phyloP scores from a whole-genome alignment of 495 filamentous ascomycete genomes.

The Xylaria scruposa region DNA sequence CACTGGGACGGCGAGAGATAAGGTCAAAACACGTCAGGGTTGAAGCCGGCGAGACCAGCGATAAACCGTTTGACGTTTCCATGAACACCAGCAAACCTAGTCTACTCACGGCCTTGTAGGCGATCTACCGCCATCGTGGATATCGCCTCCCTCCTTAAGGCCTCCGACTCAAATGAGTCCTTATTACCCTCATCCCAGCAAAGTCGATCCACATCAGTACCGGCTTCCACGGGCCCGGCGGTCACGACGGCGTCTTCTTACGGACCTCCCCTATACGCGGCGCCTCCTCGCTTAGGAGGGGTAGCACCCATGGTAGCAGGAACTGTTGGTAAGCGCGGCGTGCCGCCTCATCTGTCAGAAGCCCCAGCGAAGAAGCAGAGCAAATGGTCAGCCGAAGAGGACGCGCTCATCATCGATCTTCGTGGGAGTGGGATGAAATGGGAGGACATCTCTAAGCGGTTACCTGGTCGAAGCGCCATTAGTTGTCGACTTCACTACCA shows the following conservation, averaged over 20 bases:
- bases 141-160: slow-evolving; percentile 83
- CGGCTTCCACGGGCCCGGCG: slow-evolving; percentile 47
- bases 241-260: slow-evolving; percentile 32
- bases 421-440: slow-evolving; percentile 93
- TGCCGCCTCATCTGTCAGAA: slow-evolving; percentile 64
- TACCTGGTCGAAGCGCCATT: slow-evolving; percentile 90
- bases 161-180: slow-evolving; percentile 82
- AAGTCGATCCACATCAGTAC: slow-evolving; percentile 57
- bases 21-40: slow-evolving; percentile 21
- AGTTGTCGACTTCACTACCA: slow-evolving; percentile 96
- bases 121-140: slow-evolving; percentile 77
- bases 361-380: slow-evolving; percentile 92
- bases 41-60: slow-evolving; percentile 29
- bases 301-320: slow-evolving; percentile 29
- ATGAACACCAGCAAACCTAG: slow-evolving; percentile 36
- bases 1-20: slow-evolving; percentile 5
- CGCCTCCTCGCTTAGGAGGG: slow-evolving; percentile 29
- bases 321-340: slow-evolving; percentile 49
- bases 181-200: slow-evolving; percentile 60
- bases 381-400: slow-evolving; percentile 94
- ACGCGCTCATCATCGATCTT: slow-evolving; percentile 86
- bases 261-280: slow-evolving; percentile 32
- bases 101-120: slow-evolving; percentile 39
- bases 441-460: slow-evolving; percentile 92
- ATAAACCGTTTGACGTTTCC: slow-evolving; percentile 31